Conservation (phyloP, 148 eudicot genomes). For the Simmondsia chinensis region DNA sequence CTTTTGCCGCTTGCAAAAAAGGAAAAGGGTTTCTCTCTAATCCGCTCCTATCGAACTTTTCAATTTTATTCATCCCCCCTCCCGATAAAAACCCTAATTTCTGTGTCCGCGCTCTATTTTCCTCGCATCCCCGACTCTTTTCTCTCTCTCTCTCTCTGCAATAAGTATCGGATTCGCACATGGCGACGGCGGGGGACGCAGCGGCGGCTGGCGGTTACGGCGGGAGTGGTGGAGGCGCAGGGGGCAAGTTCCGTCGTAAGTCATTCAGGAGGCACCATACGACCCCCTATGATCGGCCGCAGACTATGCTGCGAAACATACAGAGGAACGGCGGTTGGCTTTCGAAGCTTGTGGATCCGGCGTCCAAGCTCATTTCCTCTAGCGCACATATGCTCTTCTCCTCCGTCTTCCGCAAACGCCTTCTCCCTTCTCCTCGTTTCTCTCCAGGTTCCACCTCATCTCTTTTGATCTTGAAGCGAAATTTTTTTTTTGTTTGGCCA, state of each 20-base stretch:
- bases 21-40: no score
- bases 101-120: slow-evolving; percentile 9
- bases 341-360: slow-evolving; percentile 74
- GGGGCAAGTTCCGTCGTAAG: slow-evolving; percentile 55
- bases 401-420: slow-evolving; percentile 61
- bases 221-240: slow-evolving; percentile 39
- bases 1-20: no score
- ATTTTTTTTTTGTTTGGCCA: background rate
- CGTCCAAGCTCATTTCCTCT: slow-evolving; percentile 53
- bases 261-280: slow-evolving; percentile 29
- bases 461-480: background rate
- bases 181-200: slow-evolving; percentile 26
- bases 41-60: no score
- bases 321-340: slow-evolving; percentile 31
- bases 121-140: slow-evolving; percentile 3
- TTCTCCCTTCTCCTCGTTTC: slow-evolving; percentile 39
- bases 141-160: slow-evolving; percentile 2
- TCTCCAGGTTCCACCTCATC: slow-evolving; percentile 21
- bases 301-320: slow-evolving; percentile 36
- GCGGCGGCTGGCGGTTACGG: slow-evolving; percentile 24
- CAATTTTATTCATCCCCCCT: no score
- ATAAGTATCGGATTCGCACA: no score
- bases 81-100: slow-evolving; percentile 22
- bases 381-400: slow-evolving; percentile 61
- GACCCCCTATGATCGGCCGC: slow-evolving; percentile 85